Conservation (phyloP, 805 yeast species). For the Peterozyma toletana region DNA sequence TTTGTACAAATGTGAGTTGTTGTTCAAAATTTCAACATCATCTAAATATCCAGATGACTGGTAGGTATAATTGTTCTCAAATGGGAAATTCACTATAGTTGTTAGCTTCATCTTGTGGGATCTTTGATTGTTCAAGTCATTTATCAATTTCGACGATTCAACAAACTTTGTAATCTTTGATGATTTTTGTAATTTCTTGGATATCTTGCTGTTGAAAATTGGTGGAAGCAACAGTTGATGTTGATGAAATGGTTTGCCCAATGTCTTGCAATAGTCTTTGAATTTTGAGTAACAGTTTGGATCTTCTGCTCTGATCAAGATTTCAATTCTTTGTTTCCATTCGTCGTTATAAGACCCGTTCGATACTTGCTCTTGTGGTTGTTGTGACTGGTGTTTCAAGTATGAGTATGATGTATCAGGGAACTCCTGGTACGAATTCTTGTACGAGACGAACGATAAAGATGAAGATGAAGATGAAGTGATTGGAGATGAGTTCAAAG, state of each 20-base stretch:
- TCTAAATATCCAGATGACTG: constrained; percentile 38
- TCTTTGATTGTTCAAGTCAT: not conserved
- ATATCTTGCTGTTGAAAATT: constrained; percentile 1
- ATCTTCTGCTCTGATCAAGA: constrained; percentile 33
- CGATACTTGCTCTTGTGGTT: not conserved
- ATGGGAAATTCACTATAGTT: constrained; percentile 36
- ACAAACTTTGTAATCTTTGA: constrained; percentile 3
- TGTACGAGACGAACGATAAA: constrained; percentile 4
- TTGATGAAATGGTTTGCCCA: constrained; percentile 9
- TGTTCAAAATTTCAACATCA: constrained; percentile 42
- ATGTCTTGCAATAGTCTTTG: constrained; percentile 26
- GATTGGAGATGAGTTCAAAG: constrained; percentile 15
- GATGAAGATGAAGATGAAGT: constrained; percentile 16
- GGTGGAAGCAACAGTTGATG: not conserved
- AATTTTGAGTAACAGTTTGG: constrained; percentile 30
- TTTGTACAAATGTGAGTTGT: constrained; percentile 39
- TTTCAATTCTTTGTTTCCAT: constrained; percentile 35
- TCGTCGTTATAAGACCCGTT: constrained; percentile 26
- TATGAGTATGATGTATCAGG: constrained; percentile 30
- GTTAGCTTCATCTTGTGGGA: constrained; percentile 5
- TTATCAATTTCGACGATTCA: constrained; percentile 6
- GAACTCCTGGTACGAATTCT: constrained; percentile 18
- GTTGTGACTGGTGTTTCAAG: constrained; percentile 2
- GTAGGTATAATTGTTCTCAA: constrained; percentile 44
- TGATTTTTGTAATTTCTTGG: constrained; percentile 10